Evolutionary conservation across 495 filamentous ascomycete species (phyloP).

Genomic region (Elaphomyces granulatus): DNA sequence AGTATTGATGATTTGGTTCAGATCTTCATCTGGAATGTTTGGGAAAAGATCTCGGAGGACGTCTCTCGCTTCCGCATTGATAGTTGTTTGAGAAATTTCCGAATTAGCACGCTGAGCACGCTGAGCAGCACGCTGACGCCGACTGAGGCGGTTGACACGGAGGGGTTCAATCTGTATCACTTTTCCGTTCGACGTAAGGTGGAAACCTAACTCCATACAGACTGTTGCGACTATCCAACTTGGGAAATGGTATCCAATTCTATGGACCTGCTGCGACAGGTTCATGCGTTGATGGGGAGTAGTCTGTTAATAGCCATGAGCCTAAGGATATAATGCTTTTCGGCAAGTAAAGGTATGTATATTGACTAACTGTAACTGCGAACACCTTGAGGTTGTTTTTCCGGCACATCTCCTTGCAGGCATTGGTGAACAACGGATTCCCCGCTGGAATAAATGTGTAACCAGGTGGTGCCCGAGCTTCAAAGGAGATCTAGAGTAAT

Average conservation of each 20-base stretch:
- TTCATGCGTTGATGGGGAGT: slow-evolving; percentile 33
- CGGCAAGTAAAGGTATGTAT: not conserved
- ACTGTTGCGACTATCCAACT: slow-evolving; percentile 39
- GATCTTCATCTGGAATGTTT: slow-evolving; percentile 63
- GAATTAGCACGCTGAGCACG: slow-evolving; percentile 15
- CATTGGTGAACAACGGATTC: slow-evolving; percentile 54
- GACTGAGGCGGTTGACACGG: not conserved
- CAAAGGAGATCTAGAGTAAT: slow-evolving; percentile 30
- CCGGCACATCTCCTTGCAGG: slow-evolving; percentile 69
- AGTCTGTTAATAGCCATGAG: slow-evolving; percentile 19
- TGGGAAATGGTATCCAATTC: slow-evolving; percentile 70
- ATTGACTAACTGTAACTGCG: slow-evolving; percentile 59
- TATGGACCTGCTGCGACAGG: slow-evolving; percentile 52
- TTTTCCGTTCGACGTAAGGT: slow-evolving; percentile 29
- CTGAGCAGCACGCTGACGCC: not conserved
- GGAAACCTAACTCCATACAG: slow-evolving; percentile 32
- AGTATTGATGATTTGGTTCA: slow-evolving; percentile 60
- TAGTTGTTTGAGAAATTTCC: slow-evolving; percentile 40
- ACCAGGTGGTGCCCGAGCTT: slow-evolving; percentile 49
- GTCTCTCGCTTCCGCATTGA: slow-evolving; percentile 57
- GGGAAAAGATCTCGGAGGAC: slow-evolving; percentile 75
- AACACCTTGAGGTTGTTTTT: slow-evolving; percentile 51
- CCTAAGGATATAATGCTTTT: not conserved
- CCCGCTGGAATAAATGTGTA: slow-evolving; percentile 78
- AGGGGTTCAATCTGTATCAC: slow-evolving; percentile 19